Evolutionary conservation across 2,329 filamentous ascomycete species (phyloP).

Genomic region (Fusarium gaditjirri): DNA sequence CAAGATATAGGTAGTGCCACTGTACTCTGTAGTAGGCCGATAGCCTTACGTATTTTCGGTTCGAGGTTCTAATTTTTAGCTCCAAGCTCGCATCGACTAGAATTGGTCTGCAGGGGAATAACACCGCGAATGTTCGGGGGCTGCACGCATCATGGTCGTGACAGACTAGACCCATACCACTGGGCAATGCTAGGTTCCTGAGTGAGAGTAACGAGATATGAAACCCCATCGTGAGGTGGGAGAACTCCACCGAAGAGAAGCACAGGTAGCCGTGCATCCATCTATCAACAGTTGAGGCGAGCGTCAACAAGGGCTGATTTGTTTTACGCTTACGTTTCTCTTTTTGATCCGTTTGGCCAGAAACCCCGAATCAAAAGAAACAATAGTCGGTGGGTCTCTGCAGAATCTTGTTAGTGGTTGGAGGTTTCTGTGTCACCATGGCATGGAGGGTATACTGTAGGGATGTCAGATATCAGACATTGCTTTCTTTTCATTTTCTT

Average conservation of each 20-base stretch:
- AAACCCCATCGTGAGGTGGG: background rate
- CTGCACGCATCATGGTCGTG: background rate
- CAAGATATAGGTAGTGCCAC: background rate
- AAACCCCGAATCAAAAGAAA: background rate
- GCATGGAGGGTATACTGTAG: background rate
- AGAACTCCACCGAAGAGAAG: background rate
- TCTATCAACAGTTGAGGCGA: background rate
- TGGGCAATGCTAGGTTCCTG: background rate
- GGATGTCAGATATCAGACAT: background rate
- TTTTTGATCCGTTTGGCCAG: background rate
- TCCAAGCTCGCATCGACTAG: background rate
- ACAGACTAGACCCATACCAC: background rate
- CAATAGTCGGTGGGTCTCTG: background rate
- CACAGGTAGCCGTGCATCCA: background rate
- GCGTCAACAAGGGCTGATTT: background rate
- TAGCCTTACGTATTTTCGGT: background rate
- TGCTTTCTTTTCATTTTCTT: background rate
- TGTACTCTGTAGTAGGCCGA: background rate
- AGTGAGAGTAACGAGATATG: slow-evolving; percentile 12
- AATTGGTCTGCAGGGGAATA: background rate
- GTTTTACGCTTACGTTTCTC: background rate
- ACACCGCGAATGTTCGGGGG: background rate
- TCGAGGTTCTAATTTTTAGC: background rate
- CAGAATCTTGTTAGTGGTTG: background rate
- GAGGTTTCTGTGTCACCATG: background rate